These are phyloP conservation scores for Oryza punctata DNA, from an alignment of 176 grass and related monocot species.

Conservation along the genomic window DNA sequence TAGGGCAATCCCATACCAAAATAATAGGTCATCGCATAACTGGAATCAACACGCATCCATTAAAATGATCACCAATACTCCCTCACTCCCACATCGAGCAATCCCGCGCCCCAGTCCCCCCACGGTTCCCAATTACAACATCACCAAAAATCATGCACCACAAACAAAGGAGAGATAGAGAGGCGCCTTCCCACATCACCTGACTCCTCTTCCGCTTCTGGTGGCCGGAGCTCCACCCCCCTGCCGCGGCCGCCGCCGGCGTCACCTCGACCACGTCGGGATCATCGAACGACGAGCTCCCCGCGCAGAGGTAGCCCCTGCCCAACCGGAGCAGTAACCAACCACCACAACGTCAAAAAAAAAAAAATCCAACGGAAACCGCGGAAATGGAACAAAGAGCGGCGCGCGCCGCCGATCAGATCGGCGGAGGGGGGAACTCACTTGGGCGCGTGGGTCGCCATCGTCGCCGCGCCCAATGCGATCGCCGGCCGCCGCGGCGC, in stretches of 20 bases:
- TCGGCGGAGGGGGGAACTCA: slow-evolving; percentile 36
- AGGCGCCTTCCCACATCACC: slow-evolving; percentile 38
- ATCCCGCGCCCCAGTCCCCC: background rate
- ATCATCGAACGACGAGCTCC: slow-evolving; percentile 58
- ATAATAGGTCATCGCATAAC: background rate
- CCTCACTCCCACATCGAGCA: background rate
- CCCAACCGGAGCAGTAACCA: background rate
- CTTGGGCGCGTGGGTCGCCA: slow-evolving; percentile 56
- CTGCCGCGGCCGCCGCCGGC: slow-evolving; percentile 29
- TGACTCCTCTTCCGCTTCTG: slow-evolving; percentile 67
- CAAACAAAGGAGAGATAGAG: background rate
- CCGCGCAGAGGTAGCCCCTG: slow-evolving; percentile 50
- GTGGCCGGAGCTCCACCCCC: slow-evolving; percentile 52
- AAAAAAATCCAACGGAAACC: background rate
- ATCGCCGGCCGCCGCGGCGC: slow-evolving; percentile 8
- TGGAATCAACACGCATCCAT: background rate
- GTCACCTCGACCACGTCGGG: slow-evolving; percentile 65
- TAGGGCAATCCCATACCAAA: background rate
- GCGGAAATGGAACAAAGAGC: background rate
- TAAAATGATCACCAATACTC: background rate
- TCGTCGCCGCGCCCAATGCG: slow-evolving; percentile 34
- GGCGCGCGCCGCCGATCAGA: background rate
- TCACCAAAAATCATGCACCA: background rate
- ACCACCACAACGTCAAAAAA: background rate
- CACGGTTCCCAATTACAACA: background rate